Evolutionary conservation across 441 rosid species (phyloP), one percentile per base, ranked within the genome.

Genomic region (Corymbia citriodora): DNA sequence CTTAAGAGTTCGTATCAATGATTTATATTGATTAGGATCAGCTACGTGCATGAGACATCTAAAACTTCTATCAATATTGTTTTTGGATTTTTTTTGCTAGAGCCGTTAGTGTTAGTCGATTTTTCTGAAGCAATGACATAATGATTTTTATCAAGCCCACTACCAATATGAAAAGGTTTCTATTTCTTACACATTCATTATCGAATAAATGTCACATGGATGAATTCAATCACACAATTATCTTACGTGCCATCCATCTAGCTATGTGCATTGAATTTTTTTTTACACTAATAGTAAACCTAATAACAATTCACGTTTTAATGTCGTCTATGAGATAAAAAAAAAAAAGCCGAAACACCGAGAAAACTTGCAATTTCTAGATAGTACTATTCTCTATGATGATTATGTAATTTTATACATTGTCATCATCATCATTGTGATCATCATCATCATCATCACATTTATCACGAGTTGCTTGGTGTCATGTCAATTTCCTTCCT

Each of bases 31-130:
- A 74, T 74, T 10, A 21, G 9, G 29, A 2, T 6, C 0, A 1
- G 4, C 2, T 5, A 0, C 0, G 83, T 40, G n/a, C 0, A 79
- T 2, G 23, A 21, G 52, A 45, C 29, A 74, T 3, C 25, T 1
- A 11, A 6, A 36, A 40, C 85, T 74, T 52, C 9, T 11, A 2
- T 23, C 1, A 3, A 0, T 17, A 23, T 21, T 7, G 6, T 79
- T 6, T 79, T 0, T 74, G n/a, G 29, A 74, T 11, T 40, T 23
- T 40, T 40, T 74, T 40, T 40, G 5, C 2, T 2, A 40, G 1
- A 23, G 27, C 3, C 2, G 0, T 21, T 11, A 36, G 16, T 40
- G n/a, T 19, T 5, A 40, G 40, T 40, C 5, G 40, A 40, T 40
- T 40, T 40, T 40, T 40, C 40, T 40, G 40, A 40, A 40, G 40